Conservation (phyloP, 2,329 filamentous ascomycete genomes). For the Elsinoe ampelina region DNA sequence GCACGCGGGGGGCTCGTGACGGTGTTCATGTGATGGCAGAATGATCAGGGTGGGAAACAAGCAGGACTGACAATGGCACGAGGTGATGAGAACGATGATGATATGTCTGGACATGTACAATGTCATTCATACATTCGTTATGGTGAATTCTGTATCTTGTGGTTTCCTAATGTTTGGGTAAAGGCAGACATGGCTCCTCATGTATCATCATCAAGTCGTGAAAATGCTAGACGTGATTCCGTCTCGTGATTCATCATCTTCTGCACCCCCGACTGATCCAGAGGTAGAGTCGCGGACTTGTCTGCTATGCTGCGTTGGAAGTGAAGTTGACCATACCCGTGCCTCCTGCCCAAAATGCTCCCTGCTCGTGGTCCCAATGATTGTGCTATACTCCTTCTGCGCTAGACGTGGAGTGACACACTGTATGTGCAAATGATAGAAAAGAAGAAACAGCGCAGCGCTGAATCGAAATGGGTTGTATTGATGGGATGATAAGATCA, state of each 20-base stretch:
- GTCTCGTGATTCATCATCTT: neutral
- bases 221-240: neutral
- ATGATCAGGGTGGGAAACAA: too few species aligned
- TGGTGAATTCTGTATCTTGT: neutral
- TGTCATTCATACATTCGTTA: slow-evolving; percentile 1
- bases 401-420: slow-evolving; percentile 4
- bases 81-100: neutral
- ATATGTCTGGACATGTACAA: neutral
- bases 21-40: too few species aligned
- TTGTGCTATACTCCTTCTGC: slow-evolving; percentile 8
- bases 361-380: neutral
- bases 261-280: neutral
- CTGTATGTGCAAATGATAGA: neutral
- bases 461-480: neutral
- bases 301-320: neutral
- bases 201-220: neutral
- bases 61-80: neutral
- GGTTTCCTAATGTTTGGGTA: neutral
- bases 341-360: neutral
- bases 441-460: neutral
- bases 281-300: neutral
- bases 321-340: neutral
- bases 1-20: too few species aligned
- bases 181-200: neutral
- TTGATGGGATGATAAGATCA: neutral